Conservation (phyloP, 768 basidiomycete genomes). For the Podaxis sp. region DNA sequence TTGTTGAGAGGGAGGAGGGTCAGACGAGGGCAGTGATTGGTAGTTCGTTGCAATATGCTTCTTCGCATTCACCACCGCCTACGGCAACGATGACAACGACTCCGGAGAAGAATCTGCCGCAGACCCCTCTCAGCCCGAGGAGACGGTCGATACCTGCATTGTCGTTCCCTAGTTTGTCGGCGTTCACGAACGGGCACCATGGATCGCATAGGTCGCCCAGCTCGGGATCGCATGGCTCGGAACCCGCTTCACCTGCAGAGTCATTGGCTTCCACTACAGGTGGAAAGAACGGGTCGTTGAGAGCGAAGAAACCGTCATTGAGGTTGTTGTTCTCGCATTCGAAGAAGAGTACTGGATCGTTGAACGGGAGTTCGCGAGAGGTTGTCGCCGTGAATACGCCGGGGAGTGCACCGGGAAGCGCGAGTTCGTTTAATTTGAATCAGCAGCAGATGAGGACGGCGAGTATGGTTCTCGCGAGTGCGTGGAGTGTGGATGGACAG, state of each 20-base stretch:
- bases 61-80: constrained; percentile 30
- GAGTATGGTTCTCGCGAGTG: constrained; percentile 13
- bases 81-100: constrained; percentile 15
- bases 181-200: constrained; percentile 14
- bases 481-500: constrained; percentile 24
- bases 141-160: constrained; percentile 40
- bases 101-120: constrained; percentile 15
- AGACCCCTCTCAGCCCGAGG: constrained; percentile 23
- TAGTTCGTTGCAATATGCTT: constrained; percentile 49
- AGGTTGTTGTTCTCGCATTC: constrained; percentile 67
- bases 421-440: constrained; percentile 19
- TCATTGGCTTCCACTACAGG: constrained; percentile 17
- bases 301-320: constrained; percentile 67
- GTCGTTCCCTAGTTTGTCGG: constrained; percentile 36
- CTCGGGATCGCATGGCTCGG: constrained; percentile 4
- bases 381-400: not conserved
- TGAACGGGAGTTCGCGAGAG: constrained; percentile 20
- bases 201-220: constrained; percentile 14
- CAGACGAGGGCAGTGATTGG: constrained; percentile 31
- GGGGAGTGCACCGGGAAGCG: not conserved
- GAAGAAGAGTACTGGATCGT: constrained; percentile 35
- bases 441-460: constrained; percentile 11
- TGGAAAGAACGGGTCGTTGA: constrained; percentile 29
- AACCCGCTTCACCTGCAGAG: constrained; percentile 18
- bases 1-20: constrained; percentile 26